Evolutionary conservation across 768 basidiomycete genomes (phyloP), one percentile per base, ranked within the genome.

Genomic region (Ramaria rubella): DNA sequence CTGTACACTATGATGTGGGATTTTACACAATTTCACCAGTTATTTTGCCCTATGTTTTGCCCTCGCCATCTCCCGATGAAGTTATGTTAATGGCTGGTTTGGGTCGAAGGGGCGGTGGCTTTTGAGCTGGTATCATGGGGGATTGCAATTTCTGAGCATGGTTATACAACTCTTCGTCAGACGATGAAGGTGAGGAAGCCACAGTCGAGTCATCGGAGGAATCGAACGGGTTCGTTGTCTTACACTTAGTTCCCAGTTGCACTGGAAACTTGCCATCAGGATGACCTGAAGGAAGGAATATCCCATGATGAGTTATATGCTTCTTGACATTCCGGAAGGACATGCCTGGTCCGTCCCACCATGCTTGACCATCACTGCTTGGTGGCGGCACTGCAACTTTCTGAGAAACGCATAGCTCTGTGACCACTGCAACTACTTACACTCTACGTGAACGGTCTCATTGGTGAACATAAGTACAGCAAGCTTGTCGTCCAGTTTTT

Each of bases 141-240:
- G 81, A 74, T 61, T 83, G 89, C 50, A 90, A 66, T n/a, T 81
- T 73, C 38, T 85, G 72, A 5, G 87, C 88, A 63, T 87, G 79
- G 31, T 77, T 79, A 70, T 90, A 93, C 19, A 93, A 72, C 63
- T 91, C 89, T 65, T 93, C 90, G 60, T 93, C 90, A 2, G 87
- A 89, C 7, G 87, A 86, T 7, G 90, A 87, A 6, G 87, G 86
- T 3, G 85, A 89, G 2, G 85, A 54, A 12, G 58, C 86, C 31
- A 83, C 61, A 5, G 85, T 77, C 0, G 87, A 87, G 42, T 81
- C 80, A 48, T 68, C 68, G 2, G 81, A 77, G 23, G 85, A 86
- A 62, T 88, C 86, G 62, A 91, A 92, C 1, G 91, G 90, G 65
- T 92, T 91, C 55, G 65, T 45, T 19, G 61, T 61, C 23, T 58